A percentile compares a stretch with the other conserved stretches of the same genome.
phyloP scores from a whole-genome alignment of 2,329 filamentous ascomycete genomes.

The Colletotrichum kahawae region DNA sequence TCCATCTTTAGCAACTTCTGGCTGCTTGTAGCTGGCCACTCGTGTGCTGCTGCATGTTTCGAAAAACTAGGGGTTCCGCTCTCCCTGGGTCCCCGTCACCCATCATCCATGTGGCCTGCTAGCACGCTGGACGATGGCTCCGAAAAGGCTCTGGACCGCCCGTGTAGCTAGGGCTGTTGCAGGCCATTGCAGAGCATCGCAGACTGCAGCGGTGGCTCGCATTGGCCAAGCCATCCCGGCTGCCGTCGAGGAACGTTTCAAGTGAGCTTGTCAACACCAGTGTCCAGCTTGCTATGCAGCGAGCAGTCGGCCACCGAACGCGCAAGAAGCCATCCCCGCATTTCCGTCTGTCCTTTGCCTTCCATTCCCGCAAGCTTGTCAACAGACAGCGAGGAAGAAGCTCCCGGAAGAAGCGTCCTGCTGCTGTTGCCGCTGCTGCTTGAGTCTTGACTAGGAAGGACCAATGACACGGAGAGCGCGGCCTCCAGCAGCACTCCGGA shows the following conservation, averaged over 20 bases:
- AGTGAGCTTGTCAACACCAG: not conserved
- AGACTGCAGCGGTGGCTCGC: not conserved
- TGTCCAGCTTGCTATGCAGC: not conserved
- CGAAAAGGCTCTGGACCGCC: conserved; percentile 1
- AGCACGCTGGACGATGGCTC: not conserved
- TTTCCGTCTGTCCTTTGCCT: not conserved
- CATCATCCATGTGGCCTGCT: not conserved
- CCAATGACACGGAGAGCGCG: not conserved
- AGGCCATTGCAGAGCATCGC: not conserved
- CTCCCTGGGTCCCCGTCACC: not conserved
- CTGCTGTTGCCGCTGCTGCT: not conserved
- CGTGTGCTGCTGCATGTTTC: conserved; percentile 8
- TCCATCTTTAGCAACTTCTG: conserved; percentile 17
- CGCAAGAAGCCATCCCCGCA: conserved; percentile 7
- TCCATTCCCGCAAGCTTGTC: not conserved
- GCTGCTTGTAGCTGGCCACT: not conserved
- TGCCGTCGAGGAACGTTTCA: conserved; percentile 6
- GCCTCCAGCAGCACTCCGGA: not conserved
- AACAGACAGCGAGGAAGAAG: not conserved
- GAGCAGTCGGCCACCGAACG: not conserved
- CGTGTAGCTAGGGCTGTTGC: not conserved
- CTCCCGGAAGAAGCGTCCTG: not conserved
- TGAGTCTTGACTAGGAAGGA: not conserved
- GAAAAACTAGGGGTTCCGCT: conserved; percentile 15
- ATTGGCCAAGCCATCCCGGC: conserved; percentile 9